Percentiles rank a stretch among this genome's conserved stretches.
phyloP scores from a whole-genome alignment of 495 filamentous ascomycete genomes.

The Penicillium pancosmium region DNA sequence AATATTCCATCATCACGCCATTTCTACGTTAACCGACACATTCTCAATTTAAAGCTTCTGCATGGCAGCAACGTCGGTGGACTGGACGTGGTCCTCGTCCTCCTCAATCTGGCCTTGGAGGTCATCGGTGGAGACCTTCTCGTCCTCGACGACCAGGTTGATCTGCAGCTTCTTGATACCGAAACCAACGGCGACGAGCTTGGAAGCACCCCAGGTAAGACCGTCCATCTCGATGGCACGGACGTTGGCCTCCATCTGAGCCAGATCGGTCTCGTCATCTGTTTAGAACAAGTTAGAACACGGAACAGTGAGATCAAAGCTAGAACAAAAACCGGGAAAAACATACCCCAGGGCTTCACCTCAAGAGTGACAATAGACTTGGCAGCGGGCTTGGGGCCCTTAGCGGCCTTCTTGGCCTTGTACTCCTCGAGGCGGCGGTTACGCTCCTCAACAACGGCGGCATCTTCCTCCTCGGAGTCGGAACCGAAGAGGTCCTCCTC shows the following conservation, averaged over 20 bases:
- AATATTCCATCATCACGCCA: constrained; percentile 46
- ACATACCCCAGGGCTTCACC: constrained; percentile 98
- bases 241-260: constrained; percentile 76
- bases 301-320: background rate
- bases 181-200: constrained; percentile 87
- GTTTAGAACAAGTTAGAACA: constrained; percentile 31
- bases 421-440: constrained; percentile 91
- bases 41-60: constrained; percentile 76
- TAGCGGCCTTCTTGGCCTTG: constrained; percentile 93
- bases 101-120: constrained; percentile 85
- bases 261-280: constrained; percentile 95
- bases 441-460: constrained; percentile 76
- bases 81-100: constrained; percentile 97
- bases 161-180: constrained; percentile 99
- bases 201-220: constrained; percentile 93
- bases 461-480: constrained; percentile 90
- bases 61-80: constrained; percentile 88
- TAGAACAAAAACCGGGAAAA: constrained; percentile 6
- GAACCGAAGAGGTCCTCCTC: constrained; percentile 91
- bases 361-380: constrained; percentile 96
- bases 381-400: constrained; percentile 78
- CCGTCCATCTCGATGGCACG: constrained; percentile 89
- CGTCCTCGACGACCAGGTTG: constrained; percentile 95
- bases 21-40: constrained; percentile 38
- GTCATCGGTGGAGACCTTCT: constrained; percentile 87